Conservation (phyloP, 192 early-diverging fungal genomes). For the Podila epicladia region DNA sequence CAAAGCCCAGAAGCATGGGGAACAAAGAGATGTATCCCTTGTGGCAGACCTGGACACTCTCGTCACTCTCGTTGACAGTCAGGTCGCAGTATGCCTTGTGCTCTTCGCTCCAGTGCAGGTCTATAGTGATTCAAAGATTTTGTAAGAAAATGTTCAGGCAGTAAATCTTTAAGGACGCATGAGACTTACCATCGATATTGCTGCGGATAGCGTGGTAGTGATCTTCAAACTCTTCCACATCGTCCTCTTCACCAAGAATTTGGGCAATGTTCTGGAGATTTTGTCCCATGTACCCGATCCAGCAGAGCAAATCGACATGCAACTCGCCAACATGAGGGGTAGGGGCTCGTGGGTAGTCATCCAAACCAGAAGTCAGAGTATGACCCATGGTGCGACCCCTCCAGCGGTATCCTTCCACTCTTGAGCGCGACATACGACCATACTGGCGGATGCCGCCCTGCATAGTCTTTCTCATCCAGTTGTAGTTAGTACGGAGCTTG, state of each 20-base stretch:
- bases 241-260: slow-evolving; percentile 64
- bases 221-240: slow-evolving; percentile 63
- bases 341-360: slow-evolving; percentile 91
- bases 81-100: slow-evolving; percentile 72
- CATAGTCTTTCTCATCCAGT: slow-evolving; percentile 87
- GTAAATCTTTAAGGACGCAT: neutral
- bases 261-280: slow-evolving; percentile 67
- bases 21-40: slow-evolving; percentile 86
- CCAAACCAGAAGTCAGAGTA: slow-evolving; percentile 90
- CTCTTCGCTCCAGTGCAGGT: slow-evolving; percentile 77
- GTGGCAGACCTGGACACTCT: slow-evolving; percentile 66
- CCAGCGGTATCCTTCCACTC: slow-evolving; percentile 88
- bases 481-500: slow-evolving; percentile 72
- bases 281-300: slow-evolving; percentile 74
- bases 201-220: slow-evolving; percentile 61
- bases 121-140: slow-evolving; percentile 20
- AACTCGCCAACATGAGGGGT: slow-evolving; percentile 78
- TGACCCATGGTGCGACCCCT: slow-evolving; percentile 85
- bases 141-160: neutral
- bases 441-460: slow-evolving; percentile 67
- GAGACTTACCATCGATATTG: slow-evolving; percentile 61
- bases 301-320: slow-evolving; percentile 83
- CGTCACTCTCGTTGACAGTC: slow-evolving; percentile 61
- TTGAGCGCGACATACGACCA: slow-evolving; percentile 51
- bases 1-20: slow-evolving; percentile 80